Evolutionary conservation across 371 early-diverging fungal genomes (phyloP).

Genomic region (Thermomucor indicae-seudaticae): DNA sequence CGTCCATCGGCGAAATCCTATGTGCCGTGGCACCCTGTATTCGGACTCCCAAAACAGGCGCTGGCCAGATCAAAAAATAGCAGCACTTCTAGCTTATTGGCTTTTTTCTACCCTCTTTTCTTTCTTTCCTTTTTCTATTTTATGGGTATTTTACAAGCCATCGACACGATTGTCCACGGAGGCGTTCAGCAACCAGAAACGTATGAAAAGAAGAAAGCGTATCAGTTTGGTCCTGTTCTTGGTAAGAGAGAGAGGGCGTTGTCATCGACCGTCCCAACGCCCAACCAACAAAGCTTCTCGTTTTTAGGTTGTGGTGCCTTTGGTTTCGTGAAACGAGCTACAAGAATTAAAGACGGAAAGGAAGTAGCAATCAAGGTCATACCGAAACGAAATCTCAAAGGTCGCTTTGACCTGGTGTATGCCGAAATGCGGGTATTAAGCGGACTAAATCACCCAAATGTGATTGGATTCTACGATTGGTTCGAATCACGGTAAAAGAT

Average conservation of each 20-base stretch:
- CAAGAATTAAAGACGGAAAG: conserved; percentile 46
- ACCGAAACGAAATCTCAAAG: conserved; percentile 61
- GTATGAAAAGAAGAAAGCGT: conserved; percentile 66
- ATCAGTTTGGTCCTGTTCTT: conserved; percentile 55
- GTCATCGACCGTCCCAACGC: neutral
- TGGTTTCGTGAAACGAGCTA: conserved; percentile 71
- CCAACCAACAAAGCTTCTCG: neutral
- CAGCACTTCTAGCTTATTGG: neutral
- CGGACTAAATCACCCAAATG: conserved; percentile 72
- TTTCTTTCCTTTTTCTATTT: neutral
- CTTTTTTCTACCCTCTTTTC: neutral
- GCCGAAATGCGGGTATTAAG: conserved; percentile 71
- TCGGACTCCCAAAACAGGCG: too few relatives aligned
- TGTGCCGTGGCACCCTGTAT: too few relatives aligned
- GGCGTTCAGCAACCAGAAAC: conserved; percentile 59
- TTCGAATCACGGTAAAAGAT: conserved; percentile 66
- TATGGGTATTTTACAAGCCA: conserved; percentile 10
- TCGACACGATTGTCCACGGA: conserved; percentile 42
- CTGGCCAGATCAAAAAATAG: too few relatives aligned
- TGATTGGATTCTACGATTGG: conserved; percentile 79
- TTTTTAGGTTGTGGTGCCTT: conserved; percentile 66
- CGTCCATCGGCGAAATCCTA: too few relatives aligned
- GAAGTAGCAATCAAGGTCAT: conserved; percentile 81
- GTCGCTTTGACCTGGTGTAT: conserved; percentile 70
- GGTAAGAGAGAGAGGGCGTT: conserved; percentile 30